Evolutionary conservation across 1,284 basidiomycete species (phyloP).

Genomic region (Trametes polyzona): DNA sequence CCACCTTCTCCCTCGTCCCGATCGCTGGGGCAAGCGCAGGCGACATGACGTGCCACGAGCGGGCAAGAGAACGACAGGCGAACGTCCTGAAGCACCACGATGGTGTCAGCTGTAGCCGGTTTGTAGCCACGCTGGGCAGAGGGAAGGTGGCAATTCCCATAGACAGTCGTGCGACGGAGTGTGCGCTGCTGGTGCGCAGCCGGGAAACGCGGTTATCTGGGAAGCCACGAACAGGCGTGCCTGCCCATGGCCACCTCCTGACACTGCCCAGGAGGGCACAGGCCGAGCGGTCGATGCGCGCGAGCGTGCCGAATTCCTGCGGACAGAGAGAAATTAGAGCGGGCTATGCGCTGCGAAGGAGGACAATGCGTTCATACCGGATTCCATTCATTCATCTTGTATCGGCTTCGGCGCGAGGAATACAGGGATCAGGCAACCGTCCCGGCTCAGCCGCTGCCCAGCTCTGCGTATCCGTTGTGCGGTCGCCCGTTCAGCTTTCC

Average conservation of each 20-base stretch:
- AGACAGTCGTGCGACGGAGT: slow-evolving; percentile 1
- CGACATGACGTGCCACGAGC: slow-evolving; percentile 16
- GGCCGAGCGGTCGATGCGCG: slow-evolving; percentile 17
- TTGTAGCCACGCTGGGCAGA: slow-evolving; percentile 21
- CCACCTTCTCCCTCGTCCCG: too few relatives aligned
- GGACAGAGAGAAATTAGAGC: slow-evolving; percentile 5
- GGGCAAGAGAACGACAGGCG: background rate
- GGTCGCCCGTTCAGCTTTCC: too few relatives aligned
- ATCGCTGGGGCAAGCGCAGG: slow-evolving; percentile 7
- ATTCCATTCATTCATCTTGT: slow-evolving; percentile 1
- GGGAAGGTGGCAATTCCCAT: slow-evolving; percentile 24
- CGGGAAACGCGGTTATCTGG: slow-evolving; percentile 21
- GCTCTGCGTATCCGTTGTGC: slow-evolving; percentile 7
- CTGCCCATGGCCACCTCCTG: slow-evolving; percentile 13
- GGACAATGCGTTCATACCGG: slow-evolving; percentile 9
- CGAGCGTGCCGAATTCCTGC: slow-evolving; percentile 5
- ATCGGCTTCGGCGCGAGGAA: background rate
- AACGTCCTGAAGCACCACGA: slow-evolving; percentile 18
- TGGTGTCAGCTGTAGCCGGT: slow-evolving; percentile 23
- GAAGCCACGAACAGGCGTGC: slow-evolving; percentile 13
- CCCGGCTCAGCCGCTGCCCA: background rate
- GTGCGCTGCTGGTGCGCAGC: slow-evolving; percentile 18
- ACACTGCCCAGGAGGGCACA: slow-evolving; percentile 11
- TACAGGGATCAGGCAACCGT: background rate
- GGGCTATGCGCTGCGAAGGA: slow-evolving; percentile 21